A percentile compares a stretch with the other conserved stretches of the same genome.
Evolutionary conservation across 1,139 yeast species (phyloP).

Genomic region (Casaregolazyma suthepensis): DNA sequence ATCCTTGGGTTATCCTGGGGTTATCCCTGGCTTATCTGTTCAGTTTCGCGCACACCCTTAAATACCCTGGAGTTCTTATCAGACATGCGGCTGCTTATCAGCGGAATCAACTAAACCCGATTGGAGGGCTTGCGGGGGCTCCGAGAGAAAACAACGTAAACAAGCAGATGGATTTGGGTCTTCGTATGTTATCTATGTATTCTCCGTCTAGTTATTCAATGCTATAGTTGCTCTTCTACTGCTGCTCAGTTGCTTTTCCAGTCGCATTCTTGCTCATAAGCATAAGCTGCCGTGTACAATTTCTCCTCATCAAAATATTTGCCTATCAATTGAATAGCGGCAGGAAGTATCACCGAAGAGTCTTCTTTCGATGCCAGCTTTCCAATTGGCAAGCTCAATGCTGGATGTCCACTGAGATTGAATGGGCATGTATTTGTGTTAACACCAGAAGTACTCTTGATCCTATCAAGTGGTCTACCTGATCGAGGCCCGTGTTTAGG

Average conservation of each 20-base stretch:
- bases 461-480: conserved; percentile 16
- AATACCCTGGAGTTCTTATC: not conserved
- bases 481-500: conserved; percentile 25
- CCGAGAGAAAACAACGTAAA: not conserved
- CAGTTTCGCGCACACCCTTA: not conserved
- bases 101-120: not conserved
- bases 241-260: conserved; percentile 23
- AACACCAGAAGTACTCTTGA: conserved; percentile 32
- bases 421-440: conserved; percentile 36
- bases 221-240: no score
- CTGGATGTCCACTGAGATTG: conserved; percentile 37
- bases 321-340: conserved; percentile 44
- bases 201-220: not conserved
- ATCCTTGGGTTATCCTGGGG: not conserved
- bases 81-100: not conserved
- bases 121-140: not conserved
- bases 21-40: no score
- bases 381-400: conserved; percentile 34
- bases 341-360: conserved; percentile 32
- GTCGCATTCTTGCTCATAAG: conserved; percentile 32
- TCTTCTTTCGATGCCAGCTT: conserved; percentile 30
- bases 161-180: no score
- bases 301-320: conserved; percentile 45
- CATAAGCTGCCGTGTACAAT: conserved; percentile 38
- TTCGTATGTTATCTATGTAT: not conserved